Evolutionary conservation across 2,329 filamentous ascomycete species (phyloP).

Genomic region (Myriosclerotinia curreyana): DNA sequence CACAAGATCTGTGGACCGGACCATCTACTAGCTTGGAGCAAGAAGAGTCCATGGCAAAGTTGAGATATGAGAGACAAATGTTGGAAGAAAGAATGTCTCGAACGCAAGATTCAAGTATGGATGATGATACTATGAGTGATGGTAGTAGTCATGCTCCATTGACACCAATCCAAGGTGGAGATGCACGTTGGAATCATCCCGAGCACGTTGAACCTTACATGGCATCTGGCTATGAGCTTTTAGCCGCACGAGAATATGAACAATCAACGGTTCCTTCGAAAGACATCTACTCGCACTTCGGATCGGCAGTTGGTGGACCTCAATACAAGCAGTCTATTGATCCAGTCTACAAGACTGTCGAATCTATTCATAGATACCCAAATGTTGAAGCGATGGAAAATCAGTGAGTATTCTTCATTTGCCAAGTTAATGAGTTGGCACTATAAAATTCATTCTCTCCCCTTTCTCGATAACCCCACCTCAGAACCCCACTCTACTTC

Average conservation of each 20-base stretch:
- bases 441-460: not conserved
- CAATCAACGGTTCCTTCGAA: slow-evolving; percentile 45
- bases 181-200: slow-evolving; percentile 50
- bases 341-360: slow-evolving; percentile 56
- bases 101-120: slow-evolving; percentile 45
- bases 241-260: slow-evolving; percentile 63
- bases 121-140: slow-evolving; percentile 42
- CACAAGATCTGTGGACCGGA: slow-evolving; percentile 57
- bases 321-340: slow-evolving; percentile 59
- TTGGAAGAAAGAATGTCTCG: slow-evolving; percentile 43
- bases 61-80: slow-evolving; percentile 56
- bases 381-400: slow-evolving; percentile 39
- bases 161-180: slow-evolving; percentile 49
- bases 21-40: slow-evolving; percentile 52
- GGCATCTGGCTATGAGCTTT: slow-evolving; percentile 71
- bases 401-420: slow-evolving; percentile 25
- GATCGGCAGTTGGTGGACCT: slow-evolving; percentile 42
- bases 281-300: slow-evolving; percentile 47
- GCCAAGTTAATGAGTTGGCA: not conserved
- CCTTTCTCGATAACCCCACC: slow-evolving; percentile 7
- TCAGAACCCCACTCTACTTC: slow-evolving; percentile 11
- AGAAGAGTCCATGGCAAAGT: slow-evolving; percentile 53
- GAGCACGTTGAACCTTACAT: slow-evolving; percentile 65
- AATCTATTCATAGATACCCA: slow-evolving; percentile 31
- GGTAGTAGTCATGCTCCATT: slow-evolving; percentile 41